A percentile compares a stretch with the other conserved stretches of the same genome.
Evolutionary conservation across 2,329 filamentous ascomycete species (phyloP).

Genomic region (Colletotrichum salicis): DNA sequence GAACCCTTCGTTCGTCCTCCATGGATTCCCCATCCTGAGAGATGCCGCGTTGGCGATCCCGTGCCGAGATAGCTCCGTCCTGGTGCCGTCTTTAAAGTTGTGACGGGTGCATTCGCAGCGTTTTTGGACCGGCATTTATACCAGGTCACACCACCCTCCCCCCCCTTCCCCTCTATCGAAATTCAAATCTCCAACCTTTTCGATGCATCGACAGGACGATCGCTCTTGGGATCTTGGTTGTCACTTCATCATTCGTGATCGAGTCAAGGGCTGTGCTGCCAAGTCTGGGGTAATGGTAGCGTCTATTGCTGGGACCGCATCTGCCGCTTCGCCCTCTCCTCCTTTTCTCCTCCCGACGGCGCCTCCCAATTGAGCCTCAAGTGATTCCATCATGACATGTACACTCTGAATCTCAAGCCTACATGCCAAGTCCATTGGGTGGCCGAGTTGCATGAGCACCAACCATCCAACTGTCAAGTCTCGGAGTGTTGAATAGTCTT

Average conservation of each 20-base stretch:
- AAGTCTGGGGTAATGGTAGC: conserved; percentile 13
- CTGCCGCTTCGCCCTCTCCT: neutral
- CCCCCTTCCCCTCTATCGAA: neutral
- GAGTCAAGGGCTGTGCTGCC: conserved; percentile 9
- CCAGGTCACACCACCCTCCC: conserved; percentile 4
- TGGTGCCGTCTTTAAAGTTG: conserved; percentile 10
- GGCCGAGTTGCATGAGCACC: neutral
- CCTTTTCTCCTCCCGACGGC: neutral
- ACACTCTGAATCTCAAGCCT: neutral
- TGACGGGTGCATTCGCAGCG: neutral
- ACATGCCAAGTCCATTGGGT: neutral
- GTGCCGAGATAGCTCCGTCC: conserved; percentile 27
- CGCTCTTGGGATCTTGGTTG: neutral
- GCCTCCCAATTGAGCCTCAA: conserved; percentile 19
- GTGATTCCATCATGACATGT: neutral
- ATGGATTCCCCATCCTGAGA: conserved; percentile 16
- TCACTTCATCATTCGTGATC: neutral
- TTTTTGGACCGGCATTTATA: neutral
- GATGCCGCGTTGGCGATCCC: conserved; percentile 20
- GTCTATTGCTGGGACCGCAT: neutral
- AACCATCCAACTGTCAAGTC: neutral
- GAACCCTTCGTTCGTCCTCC: neutral
- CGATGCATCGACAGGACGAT: neutral
- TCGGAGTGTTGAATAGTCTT: neutral
- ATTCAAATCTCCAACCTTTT: neutral